phyloP scores from a whole-genome alignment of 495 filamentous ascomycete species.

The Lasiosphaeria hispida region DNA sequence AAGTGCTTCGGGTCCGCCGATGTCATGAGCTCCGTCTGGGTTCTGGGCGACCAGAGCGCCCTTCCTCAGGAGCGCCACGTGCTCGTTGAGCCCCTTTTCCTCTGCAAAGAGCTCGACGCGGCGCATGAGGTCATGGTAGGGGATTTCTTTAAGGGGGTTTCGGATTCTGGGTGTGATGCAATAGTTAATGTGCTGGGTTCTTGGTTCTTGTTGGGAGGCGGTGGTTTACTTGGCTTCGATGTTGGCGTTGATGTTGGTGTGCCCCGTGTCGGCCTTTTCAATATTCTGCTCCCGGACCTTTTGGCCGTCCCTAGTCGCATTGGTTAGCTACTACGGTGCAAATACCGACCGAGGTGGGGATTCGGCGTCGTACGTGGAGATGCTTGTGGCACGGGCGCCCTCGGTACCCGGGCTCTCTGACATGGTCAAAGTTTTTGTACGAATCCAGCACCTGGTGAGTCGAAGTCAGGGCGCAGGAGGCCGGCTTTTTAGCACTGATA shows the following conservation, averaged over 20 bases:
- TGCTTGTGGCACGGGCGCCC: no score
- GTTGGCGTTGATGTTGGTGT: conserved; percentile 46
- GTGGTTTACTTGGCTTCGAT: conserved; percentile 44
- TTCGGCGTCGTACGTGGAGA: no score
- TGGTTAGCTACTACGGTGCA: no score
- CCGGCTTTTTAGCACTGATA: no score
- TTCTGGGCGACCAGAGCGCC: conserved; percentile 67
- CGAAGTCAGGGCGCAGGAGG: no score
- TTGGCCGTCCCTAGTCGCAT: no score
- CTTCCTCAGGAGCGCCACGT: conserved; percentile 51
- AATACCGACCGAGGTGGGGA: no score
- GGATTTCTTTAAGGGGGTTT: conserved; percentile 60
- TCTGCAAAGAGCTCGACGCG: conserved; percentile 56
- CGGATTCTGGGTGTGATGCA: conserved; percentile 21
- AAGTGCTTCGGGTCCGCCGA: conserved; percentile 50
- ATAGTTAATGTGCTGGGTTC: neutral
- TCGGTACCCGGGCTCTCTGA: no score
- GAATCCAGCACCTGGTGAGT: no score
- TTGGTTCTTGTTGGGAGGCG: neutral
- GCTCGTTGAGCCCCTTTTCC: conserved; percentile 50
- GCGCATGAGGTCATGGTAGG: conserved; percentile 49
- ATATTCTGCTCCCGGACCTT: neutral
- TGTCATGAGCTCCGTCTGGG: conserved; percentile 51
- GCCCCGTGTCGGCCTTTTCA: conserved; percentile 20
- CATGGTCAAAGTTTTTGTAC: no score